phyloP scores from a whole-genome alignment of 495 filamentous ascomycete species.

The Niebla homalea region DNA sequence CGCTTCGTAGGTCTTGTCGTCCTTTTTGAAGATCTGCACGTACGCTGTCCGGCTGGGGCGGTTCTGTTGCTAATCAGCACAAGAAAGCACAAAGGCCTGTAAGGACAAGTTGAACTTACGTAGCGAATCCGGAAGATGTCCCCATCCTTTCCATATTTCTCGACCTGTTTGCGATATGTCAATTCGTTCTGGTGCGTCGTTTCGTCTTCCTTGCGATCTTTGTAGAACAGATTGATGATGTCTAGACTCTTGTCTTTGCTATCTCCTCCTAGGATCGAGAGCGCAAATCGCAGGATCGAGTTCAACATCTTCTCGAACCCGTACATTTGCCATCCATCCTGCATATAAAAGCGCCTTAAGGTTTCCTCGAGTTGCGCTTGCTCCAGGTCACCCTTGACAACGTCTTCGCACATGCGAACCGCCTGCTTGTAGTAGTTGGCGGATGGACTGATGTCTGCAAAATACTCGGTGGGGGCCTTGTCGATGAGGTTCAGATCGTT shows the following conservation, averaged over 20 bases:
- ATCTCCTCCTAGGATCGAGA: constrained; percentile 63
- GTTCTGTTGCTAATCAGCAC: constrained; percentile 26
- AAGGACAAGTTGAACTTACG: constrained; percentile 42
- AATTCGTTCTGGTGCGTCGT: constrained; percentile 78
- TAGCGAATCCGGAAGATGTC: constrained; percentile 77
- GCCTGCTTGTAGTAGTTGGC: constrained; percentile 60
- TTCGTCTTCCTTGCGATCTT: constrained; percentile 62
- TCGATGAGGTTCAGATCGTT: constrained; percentile 64
- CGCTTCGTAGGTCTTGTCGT: constrained; percentile 66
- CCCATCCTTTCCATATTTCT: constrained; percentile 76
- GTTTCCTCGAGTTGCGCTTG: constrained; percentile 72
- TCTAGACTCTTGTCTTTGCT: constrained; percentile 83
- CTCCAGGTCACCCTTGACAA: constrained; percentile 63
- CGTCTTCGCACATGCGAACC: constrained; percentile 52
- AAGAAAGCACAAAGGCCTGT: background rate
- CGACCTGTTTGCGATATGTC: constrained; percentile 71
- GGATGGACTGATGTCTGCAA: constrained; percentile 47
- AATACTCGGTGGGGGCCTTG: constrained; percentile 67
- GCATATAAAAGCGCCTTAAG: constrained; percentile 76
- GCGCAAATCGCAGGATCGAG: constrained; percentile 60
- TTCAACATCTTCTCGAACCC: constrained; percentile 73
- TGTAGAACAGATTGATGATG: constrained; percentile 69
- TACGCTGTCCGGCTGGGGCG: constrained; percentile 44
- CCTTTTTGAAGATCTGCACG: constrained; percentile 59
- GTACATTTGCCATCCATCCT: constrained; percentile 80